A percentile compares a stretch with the other conserved stretches of the same genome.
phyloP scores from a whole-genome alignment of 768 basidiomycete species.

The Clavaria fumosa region DNA sequence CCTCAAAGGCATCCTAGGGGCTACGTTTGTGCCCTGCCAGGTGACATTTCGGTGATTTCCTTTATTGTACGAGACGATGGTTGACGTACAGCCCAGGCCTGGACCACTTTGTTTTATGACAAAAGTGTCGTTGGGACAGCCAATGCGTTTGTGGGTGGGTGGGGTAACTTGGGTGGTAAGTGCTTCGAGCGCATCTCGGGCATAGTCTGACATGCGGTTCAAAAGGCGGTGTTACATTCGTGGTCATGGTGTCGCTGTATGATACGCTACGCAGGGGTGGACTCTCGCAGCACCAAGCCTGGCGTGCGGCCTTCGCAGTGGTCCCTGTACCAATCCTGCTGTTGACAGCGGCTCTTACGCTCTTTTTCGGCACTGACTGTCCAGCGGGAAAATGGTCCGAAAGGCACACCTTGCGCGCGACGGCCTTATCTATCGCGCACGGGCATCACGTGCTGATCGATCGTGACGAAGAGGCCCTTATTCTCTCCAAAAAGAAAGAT shows the following conservation, averaged over 20 bases:
- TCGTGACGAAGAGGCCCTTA: conserved; percentile 13
- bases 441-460: conserved; percentile 12
- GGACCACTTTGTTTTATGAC: conserved; percentile 49
- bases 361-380: conserved; percentile 37
- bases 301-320: conserved; percentile 39
- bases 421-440: conserved; percentile 11
- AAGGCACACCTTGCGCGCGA: conserved; percentile 24
- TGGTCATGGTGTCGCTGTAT: conserved; percentile 41
- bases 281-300: conserved; percentile 27
- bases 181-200: neutral
- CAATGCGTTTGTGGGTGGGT: conserved; percentile 41
- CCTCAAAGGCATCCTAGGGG: conserved; percentile 29
- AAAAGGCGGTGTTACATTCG: conserved; percentile 36
- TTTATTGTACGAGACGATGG: neutral
- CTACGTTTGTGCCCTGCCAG: conserved; percentile 44
- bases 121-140: conserved; percentile 28
- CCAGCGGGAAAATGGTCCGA: conserved; percentile 39
- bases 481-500: conserved; percentile 2
- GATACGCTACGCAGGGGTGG: conserved; percentile 22
- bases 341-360: conserved; percentile 22
- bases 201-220: neutral
- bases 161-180: conserved; percentile 26
- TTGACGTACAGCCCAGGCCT: conserved; percentile 17
- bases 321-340: conserved; percentile 42
- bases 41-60: neutral